Base-by-base conservation (phyloP, 2,329 filamentous ascomycete genomes). In the Pezicula carpinea region DNA sequence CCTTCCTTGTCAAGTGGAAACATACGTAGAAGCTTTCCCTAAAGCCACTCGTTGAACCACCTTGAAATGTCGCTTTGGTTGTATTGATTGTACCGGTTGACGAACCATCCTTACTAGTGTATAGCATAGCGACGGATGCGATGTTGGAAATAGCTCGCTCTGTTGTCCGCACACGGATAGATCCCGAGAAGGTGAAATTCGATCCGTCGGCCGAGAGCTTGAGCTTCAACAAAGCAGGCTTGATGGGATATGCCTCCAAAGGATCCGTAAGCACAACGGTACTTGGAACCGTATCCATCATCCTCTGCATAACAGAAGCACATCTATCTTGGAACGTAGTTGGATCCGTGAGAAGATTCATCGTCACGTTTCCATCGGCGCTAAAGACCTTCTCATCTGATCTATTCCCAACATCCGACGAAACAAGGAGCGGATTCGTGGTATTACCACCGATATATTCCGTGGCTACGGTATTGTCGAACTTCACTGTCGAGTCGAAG, bases 211-310 rank as follows among this genome's bases (percentile, higher is more conserved):
- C 54, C 45, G 70, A 66, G 10, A 82, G 64, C 0, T 71, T 70
- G 22, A 82, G 67, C 56, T 80, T 74, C 56, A 80, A 63, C 40
- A 69, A 65, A 38, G 76, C 74, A 3, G 79, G 79, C 66, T 82
- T 82, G 55, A 81, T 69, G 8, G 67, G 68, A 59, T 81, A 82
- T 0, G 77, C 74, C 8, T 64, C 61, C 45, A 82, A 71, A 1
- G 72, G 69, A 29, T 73, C 72, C 0, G 72, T 71, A 6, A 82
- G 69, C 0, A 63, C 64, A 7, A 79, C 74, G 3, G 66, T 66
- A 2, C 61, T 56, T 2, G 79, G 78, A 0, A 82, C 77, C 4
- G 73, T 68, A 8, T 82, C 75, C 47, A 82, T 77, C 77, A 82
- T 74, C 58, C 74, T 76, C 57, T 77, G 73, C 26, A 82, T 62